These are phyloP conservation scores for Aspergillus sp. DNA, from an alignment of 2,329 filamentous ascomycete species.

Conservation along the genomic window DNA sequence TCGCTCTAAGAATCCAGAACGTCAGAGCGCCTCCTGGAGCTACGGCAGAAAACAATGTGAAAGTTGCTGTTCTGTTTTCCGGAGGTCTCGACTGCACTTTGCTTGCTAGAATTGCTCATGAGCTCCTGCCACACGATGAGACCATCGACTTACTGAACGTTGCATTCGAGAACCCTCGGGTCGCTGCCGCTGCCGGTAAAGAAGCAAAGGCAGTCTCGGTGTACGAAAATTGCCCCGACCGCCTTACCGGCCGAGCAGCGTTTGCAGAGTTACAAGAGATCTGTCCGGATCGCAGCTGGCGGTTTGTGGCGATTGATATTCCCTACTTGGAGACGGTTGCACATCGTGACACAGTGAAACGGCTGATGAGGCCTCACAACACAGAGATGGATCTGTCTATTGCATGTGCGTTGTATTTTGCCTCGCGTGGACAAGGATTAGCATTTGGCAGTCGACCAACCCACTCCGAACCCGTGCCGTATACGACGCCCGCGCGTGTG, in stretches of 20 bases:
- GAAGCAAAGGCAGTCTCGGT: conserved; percentile 24
- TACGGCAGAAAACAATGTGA: conserved; percentile 27
- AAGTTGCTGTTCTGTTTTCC: conserved; percentile 82
- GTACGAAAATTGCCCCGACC: conserved; percentile 87
- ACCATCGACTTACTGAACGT: conserved; percentile 89
- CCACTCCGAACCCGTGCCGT: conserved; percentile 35
- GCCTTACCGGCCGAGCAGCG: conserved; percentile 78
- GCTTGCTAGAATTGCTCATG: conserved; percentile 75
- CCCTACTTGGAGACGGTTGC: conserved; percentile 72
- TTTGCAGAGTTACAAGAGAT: conserved; percentile 69
- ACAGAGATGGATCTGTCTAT: conserved; percentile 99
- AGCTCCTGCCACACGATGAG: conserved; percentile 67
- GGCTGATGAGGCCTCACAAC: conserved; percentile 86
- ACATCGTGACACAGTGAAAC: conserved; percentile 68
- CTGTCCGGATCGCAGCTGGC: conserved; percentile 73
- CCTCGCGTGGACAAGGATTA: conserved; percentile 68
- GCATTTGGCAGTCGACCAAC: conserved; percentile 34
- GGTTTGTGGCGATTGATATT: conserved; percentile 78
- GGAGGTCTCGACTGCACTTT: conserved; percentile 92
- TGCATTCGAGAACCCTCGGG: conserved; percentile 89
- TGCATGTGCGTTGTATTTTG: conserved; percentile 90
- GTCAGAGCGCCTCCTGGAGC: conserved; percentile 59
- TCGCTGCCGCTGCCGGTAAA: conserved; percentile 56
- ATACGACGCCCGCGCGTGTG: conserved; percentile 73
- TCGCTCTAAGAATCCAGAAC: conserved; percentile 63